Evolutionary conservation across 2,329 filamentous ascomycete species (phyloP).

Genomic region (Dryadomyces quercivorus): DNA sequence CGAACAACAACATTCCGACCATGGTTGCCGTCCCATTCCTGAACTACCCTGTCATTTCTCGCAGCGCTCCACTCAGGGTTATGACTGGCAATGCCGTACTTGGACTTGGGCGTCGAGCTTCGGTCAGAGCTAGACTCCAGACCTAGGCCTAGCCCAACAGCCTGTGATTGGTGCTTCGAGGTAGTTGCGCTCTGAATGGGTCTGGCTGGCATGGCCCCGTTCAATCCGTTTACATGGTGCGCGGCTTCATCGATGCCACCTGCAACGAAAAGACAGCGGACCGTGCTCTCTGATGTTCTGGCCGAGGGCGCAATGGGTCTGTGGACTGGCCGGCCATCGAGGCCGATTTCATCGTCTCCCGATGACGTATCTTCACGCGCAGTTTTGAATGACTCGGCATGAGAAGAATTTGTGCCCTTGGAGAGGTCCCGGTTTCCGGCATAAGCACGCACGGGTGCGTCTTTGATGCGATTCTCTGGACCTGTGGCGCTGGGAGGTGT

Average conservation of each 20-base stretch:
- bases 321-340: slow-evolving; percentile 30
- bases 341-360: slow-evolving; percentile 49
- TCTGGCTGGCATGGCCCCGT: neutral
- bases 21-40: slow-evolving; percentile 43
- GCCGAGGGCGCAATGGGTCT: slow-evolving; percentile 24
- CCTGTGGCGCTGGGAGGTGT: slow-evolving; percentile 47
- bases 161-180: slow-evolving; percentile 16
- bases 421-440: slow-evolving; percentile 36
- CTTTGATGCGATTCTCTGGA: slow-evolving; percentile 27
- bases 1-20: slow-evolving; percentile 41
- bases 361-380: slow-evolving; percentile 49
- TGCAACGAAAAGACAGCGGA: slow-evolving; percentile 18
- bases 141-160: slow-evolving; percentile 30
- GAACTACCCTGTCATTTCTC: slow-evolving; percentile 30
- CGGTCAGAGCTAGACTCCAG: slow-evolving; percentile 28
- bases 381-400: slow-evolving; percentile 59
- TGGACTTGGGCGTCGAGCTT: slow-evolving; percentile 28
- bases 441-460: slow-evolving; percentile 26
- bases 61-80: slow-evolving; percentile 44
- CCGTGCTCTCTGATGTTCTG: slow-evolving; percentile 31
- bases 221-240: slow-evolving; percentile 7
- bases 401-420: slow-evolving; percentile 45
- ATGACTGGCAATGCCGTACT: slow-evolving; percentile 39
- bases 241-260: slow-evolving; percentile 2
- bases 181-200: neutral